Evolutionary conservation across 2,329 filamentous ascomycete species (phyloP).

Genomic region (Microcyclospora tardicrescens): DNA sequence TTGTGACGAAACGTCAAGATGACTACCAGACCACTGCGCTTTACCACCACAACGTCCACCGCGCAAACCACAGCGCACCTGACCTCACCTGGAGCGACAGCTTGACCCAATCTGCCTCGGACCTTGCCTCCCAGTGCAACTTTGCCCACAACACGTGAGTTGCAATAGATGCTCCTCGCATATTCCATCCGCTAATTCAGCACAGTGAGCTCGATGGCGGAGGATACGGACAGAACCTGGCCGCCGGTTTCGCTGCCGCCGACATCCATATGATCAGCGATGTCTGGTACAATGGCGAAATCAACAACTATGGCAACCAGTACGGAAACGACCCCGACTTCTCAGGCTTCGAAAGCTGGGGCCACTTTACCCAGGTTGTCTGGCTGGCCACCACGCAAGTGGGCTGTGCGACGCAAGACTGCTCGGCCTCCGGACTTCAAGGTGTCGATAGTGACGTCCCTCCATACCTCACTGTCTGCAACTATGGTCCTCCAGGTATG

Average conservation of each 20-base stretch:
- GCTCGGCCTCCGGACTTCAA: slow-evolving; percentile 38
- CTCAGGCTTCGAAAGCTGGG: slow-evolving; percentile 49
- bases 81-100: slow-evolving; percentile 52
- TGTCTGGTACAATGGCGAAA: slow-evolving; percentile 77
- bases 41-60: slow-evolving; percentile 56
- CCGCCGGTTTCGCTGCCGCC: slow-evolving; percentile 43
- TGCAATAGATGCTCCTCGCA: background rate
- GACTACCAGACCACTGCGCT: slow-evolving; percentile 33
- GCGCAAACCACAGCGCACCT: slow-evolving; percentile 7
- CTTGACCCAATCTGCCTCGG: slow-evolving; percentile 50
- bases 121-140: slow-evolving; percentile 51
- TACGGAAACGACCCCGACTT: slow-evolving; percentile 40
- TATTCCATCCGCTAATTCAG: background rate
- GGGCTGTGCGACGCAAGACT: slow-evolving; percentile 49
- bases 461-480: slow-evolving; percentile 68
- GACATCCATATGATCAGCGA: slow-evolving; percentile 57
- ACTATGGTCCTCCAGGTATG: slow-evolving; percentile 64
- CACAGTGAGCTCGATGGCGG: slow-evolving; percentile 42
- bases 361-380: slow-evolving; percentile 62
- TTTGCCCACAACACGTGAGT: slow-evolving; percentile 66
- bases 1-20: too few species aligned
- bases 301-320: slow-evolving; percentile 38
- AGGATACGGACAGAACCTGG: slow-evolving; percentile 86
- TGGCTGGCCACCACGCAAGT: slow-evolving; percentile 51
- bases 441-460: slow-evolving; percentile 27